Evolutionary conservation across 305 asterid species (phyloP).

Genomic region (Fraxinus albicans): DNA sequence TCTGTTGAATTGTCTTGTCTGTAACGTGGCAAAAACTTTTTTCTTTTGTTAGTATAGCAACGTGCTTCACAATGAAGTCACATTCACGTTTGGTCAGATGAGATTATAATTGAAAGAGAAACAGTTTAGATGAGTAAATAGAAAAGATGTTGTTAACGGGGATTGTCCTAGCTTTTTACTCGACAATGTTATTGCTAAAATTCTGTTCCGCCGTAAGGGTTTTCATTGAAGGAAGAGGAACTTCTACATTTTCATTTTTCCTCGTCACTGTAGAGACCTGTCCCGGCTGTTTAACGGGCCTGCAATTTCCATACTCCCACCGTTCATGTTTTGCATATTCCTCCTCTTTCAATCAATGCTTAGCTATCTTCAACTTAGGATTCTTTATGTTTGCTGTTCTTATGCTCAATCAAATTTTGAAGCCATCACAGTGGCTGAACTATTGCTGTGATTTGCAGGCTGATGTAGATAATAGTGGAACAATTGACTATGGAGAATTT

Average conservation of each 20-base stretch:
- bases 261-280: not conserved
- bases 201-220: not conserved
- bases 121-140: not conserved
- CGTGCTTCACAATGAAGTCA: not conserved
- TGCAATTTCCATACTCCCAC: not conserved
- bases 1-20: not conserved
- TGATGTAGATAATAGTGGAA: slow-evolving; percentile 55
- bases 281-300: not conserved
- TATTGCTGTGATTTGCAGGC: slow-evolving; percentile 31
- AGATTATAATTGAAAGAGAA: not conserved
- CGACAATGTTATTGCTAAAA: not conserved
- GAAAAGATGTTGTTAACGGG: not conserved
- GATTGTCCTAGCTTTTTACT: not conserved
- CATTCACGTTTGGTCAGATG: not conserved
- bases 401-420: not conserved
- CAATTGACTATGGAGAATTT: slow-evolving; percentile 58
- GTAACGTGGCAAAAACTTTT: not conserved
- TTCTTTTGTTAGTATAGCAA: not conserved
- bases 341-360: not conserved
- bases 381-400: not conserved
- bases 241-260: not conserved
- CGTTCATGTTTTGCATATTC: not conserved
- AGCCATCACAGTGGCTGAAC: not conserved
- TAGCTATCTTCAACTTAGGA: not conserved
- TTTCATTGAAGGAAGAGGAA: not conserved